phyloP scores from a whole-genome alignment of 306 rosid genomes.

The Citrullus mucosospermus region DNA sequence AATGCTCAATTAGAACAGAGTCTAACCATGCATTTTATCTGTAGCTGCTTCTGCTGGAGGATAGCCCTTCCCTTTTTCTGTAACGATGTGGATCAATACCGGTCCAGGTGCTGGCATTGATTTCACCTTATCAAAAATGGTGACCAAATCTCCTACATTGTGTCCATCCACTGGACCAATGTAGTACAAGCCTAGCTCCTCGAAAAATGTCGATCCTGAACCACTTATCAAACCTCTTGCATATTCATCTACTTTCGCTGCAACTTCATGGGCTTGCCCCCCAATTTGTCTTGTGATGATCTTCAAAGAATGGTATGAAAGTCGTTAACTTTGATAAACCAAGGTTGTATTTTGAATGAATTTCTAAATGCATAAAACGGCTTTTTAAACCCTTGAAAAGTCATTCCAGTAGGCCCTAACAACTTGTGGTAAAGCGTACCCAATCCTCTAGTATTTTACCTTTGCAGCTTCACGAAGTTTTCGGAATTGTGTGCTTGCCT shows the following conservation, averaged over 20 bases:
- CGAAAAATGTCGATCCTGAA: conserved; percentile 52
- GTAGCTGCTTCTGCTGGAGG: conserved; percentile 78
- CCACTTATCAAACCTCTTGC: conserved; percentile 59
- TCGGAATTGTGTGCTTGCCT: conserved; percentile 67
- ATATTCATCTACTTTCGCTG: conserved; percentile 67
- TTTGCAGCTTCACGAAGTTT: conserved; percentile 80
- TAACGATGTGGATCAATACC: conserved; percentile 70
- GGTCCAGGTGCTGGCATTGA: conserved; percentile 69
- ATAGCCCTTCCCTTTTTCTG: conserved; percentile 94
- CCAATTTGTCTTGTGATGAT: conserved; percentile 55
- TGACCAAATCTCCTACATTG: conserved; percentile 46
- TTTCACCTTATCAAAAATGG: conserved; percentile 55
- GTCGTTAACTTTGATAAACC: not conserved
- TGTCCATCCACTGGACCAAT: conserved; percentile 93
- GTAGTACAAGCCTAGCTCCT: conserved; percentile 71
- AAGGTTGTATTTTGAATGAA: too few relatives aligned
- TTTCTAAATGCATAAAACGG: too few relatives aligned
- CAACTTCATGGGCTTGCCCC: conserved; percentile 50
- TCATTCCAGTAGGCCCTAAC: not conserved
- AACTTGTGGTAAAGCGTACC: not conserved
- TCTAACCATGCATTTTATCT: conserved; percentile 85
- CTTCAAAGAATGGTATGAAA: conserved; percentile 15
- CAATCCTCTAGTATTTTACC: conserved; percentile 12
- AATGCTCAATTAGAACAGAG: not conserved
- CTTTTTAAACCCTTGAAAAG: too few relatives aligned